Evolutionary conservation across 257 asterid species (phyloP).

Genomic region (Forsythia suspensa): DNA sequence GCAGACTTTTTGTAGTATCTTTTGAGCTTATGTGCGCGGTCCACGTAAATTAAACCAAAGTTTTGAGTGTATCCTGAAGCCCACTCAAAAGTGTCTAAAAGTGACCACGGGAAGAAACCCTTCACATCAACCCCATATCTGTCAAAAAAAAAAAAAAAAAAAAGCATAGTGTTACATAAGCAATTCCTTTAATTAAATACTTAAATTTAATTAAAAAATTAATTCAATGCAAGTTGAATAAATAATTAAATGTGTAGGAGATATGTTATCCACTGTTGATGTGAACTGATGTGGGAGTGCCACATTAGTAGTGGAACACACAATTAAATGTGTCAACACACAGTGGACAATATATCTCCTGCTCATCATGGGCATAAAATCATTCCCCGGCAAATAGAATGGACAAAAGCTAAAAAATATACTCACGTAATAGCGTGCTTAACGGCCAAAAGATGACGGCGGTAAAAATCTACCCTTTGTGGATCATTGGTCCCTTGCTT

Average conservation of each 20-base stretch:
- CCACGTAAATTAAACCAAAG: constrained; percentile 41
- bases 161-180: not conserved
- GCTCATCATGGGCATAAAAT: too few species aligned
- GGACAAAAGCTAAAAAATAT: not conserved
- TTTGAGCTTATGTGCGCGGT: constrained; percentile 30
- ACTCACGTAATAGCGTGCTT: constrained; percentile 38
- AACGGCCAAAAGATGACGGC: constrained; percentile 39
- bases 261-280: too few species aligned
- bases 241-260: too few species aligned
- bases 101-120: constrained; percentile 56
- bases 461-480: constrained; percentile 35
- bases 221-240: too few species aligned
- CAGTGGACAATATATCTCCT: too few species aligned
- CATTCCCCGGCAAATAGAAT: not conserved
- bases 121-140: constrained; percentile 27
- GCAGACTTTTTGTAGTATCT: constrained; percentile 37
- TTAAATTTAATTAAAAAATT: too few species aligned
- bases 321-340: too few species aligned
- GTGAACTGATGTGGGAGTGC: too few species aligned
- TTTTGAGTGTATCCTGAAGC: constrained; percentile 34
- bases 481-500: constrained; percentile 17
- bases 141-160: not conserved
- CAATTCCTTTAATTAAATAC: too few species aligned
- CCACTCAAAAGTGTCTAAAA: constrained; percentile 50
- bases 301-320: too few species aligned